Percentiles rank a stretch among this genome's conserved stretches.
Evolutionary conservation across 306 rosid species (phyloP).

Genomic region (Mimosa pudica): DNA sequence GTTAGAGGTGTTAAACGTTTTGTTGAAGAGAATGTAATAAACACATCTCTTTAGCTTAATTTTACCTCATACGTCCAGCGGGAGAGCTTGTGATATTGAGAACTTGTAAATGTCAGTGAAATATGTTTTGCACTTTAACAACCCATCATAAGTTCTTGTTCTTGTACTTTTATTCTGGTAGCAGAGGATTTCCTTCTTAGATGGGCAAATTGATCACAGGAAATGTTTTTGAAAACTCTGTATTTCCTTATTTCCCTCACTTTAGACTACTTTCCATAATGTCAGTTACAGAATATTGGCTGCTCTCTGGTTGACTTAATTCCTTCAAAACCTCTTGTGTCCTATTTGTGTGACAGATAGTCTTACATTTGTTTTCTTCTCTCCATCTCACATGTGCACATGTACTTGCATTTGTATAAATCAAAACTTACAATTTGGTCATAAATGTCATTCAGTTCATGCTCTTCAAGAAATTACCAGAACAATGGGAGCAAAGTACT

Average conservation of each 20-base stretch:
- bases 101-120: too few species aligned
- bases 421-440: conserved; percentile 21
- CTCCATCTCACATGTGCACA: neutral
- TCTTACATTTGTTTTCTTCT: conserved; percentile 2
- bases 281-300: conserved; percentile 8
- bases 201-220: too few species aligned
- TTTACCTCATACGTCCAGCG: too few species aligned
- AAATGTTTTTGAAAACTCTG: neutral
- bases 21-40: too few species aligned
- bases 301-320: conserved; percentile 19
- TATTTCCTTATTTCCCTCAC: neutral
- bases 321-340: conserved; percentile 1
- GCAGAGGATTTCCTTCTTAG: too few species aligned
- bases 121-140: too few species aligned
- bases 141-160: too few species aligned
- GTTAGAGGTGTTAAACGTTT: neutral
- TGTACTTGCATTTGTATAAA: neutral
- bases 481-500: conserved; percentile 58
- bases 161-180: too few species aligned
- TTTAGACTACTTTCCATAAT: neutral
- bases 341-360: conserved; percentile 1
- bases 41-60: too few species aligned
- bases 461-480: conserved; percentile 55
- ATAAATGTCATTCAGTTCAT: conserved; percentile 49
- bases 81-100: too few species aligned